Conservation (phyloP, 768 basidiomycete genomes). For the Mycena rebaudengoi region DNA sequence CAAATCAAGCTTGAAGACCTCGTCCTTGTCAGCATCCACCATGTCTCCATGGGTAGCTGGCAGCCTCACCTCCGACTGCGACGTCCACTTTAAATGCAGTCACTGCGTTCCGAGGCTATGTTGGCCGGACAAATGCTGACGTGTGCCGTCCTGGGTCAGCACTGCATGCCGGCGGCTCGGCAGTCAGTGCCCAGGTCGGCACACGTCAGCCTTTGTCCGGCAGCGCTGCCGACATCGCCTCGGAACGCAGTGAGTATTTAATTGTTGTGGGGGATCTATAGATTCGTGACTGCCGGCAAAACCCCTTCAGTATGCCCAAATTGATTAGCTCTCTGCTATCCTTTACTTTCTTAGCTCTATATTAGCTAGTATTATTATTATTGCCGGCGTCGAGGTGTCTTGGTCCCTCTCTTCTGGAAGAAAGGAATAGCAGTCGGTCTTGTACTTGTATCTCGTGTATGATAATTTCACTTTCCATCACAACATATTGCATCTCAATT, state of each 20-base stretch:
- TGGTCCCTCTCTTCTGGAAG: slow-evolving; percentile 16
- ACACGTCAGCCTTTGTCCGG: no score
- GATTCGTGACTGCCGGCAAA: slow-evolving; percentile 11
- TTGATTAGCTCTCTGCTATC: background rate
- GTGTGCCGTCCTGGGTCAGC: no score
- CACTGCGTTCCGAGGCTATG: background rate
- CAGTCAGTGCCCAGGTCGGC: no score
- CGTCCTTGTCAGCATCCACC: slow-evolving; percentile 80
- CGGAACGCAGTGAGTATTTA: no score
- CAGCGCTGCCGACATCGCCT: no score
- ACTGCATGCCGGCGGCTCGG: no score
- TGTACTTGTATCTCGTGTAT: background rate
- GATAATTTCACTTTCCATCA: no score
- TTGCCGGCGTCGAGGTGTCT: slow-evolving; percentile 9
- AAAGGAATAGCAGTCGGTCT: slow-evolving; percentile 12
- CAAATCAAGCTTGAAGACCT: slow-evolving; percentile 73
- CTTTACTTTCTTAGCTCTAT: background rate
- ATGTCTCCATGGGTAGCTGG: slow-evolving; percentile 86
- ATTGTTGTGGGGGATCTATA: no score
- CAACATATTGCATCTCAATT: no score
- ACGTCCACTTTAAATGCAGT: slow-evolving; percentile 39
- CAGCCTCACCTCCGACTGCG: slow-evolving; percentile 77
- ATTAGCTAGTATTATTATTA: slow-evolving; percentile 23
- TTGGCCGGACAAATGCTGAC: no score
- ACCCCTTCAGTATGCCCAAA: slow-evolving; percentile 3